Percentiles rank a stretch among this genome's conserved stretches.
These are phyloP conservation scores for Stagonosporopsis rhizophila DNA, from an alignment of 2,329 filamentous ascomycete genomes.

Conservation along the genomic window DNA sequence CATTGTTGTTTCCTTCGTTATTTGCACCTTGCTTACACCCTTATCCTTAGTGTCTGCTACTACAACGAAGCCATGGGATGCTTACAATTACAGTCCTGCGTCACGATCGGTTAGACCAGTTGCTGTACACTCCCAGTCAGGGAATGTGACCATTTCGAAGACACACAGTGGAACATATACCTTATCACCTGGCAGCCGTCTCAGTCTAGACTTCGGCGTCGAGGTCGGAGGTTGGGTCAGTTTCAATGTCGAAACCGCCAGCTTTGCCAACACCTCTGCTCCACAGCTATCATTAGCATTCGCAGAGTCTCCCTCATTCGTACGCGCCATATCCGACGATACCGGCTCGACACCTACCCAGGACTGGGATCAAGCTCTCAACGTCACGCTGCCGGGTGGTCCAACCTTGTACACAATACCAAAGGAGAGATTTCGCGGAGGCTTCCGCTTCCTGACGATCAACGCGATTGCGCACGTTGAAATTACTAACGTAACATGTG, in stretches of 20 bases:
- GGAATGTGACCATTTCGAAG: conserved; percentile 17
- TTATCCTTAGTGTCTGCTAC: not conserved
- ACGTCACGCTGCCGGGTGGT: conserved; percentile 8
- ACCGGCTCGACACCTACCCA: conserved; percentile 21
- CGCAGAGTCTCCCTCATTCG: conserved; percentile 24
- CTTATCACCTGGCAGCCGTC: conserved; percentile 4
- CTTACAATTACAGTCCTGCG: conserved; percentile 20
- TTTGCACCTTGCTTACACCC: not conserved
- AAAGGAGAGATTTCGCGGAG: conserved; percentile 22
- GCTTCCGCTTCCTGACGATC: conserved; percentile 27
- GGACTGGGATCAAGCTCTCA: conserved; percentile 23
- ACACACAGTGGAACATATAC: conserved; percentile 15
- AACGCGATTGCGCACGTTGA: conserved; percentile 8
- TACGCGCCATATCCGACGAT: conserved; percentile 24
- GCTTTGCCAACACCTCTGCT: not conserved
- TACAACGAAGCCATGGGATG: conserved; percentile 15
- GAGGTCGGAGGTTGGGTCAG: conserved; percentile 27
- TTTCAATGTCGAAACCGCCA: conserved; percentile 3
- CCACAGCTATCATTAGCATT: conserved; percentile 24
- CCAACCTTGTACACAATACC: conserved; percentile 17
- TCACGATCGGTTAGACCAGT: conserved; percentile 17
- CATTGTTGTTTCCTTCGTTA: not conserved
- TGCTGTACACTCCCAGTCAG: conserved; percentile 13
- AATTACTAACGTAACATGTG: conserved; percentile 31
- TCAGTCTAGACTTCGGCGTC: conserved; percentile 24